phyloP scores from a whole-genome alignment of 768 basidiomycete species.

The Amanita subjunquillea region DNA sequence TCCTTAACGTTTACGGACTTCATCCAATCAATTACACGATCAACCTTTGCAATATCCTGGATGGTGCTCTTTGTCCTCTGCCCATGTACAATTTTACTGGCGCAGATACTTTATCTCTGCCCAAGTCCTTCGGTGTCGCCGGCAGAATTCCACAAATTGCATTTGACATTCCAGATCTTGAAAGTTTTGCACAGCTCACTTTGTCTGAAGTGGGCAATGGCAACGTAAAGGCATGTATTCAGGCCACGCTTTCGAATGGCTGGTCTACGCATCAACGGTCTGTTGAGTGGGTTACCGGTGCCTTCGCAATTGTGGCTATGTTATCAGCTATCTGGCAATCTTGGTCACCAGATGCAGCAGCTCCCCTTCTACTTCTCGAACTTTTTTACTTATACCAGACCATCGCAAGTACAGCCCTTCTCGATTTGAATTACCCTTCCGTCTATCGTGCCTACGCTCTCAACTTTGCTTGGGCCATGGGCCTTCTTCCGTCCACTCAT shows the following conservation, averaged over 20 bases:
- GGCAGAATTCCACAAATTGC: slow-evolving; percentile 67
- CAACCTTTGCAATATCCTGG: slow-evolving; percentile 71
- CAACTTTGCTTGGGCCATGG: slow-evolving; percentile 88
- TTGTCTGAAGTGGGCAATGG: slow-evolving; percentile 62
- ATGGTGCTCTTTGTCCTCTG: slow-evolving; percentile 74
- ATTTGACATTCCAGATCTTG: slow-evolving; percentile 83
- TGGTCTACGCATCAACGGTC: slow-evolving; percentile 67
- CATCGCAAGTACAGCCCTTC: slow-evolving; percentile 68
- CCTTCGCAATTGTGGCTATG: slow-evolving; percentile 49
- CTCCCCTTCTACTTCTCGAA: slow-evolving; percentile 74
- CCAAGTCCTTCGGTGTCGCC: slow-evolving; percentile 44
- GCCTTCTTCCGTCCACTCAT: slow-evolving; percentile 51
- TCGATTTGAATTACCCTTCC: slow-evolving; percentile 81
- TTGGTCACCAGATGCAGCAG: slow-evolving; percentile 39
- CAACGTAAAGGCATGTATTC: slow-evolving; percentile 77
- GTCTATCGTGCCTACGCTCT: slow-evolving; percentile 72
- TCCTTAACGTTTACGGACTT: slow-evolving; percentile 84
- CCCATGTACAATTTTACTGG: slow-evolving; percentile 86
- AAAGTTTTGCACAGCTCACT: slow-evolving; percentile 77
- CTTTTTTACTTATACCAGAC: slow-evolving; percentile 77
- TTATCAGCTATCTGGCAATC: slow-evolving; percentile 60
- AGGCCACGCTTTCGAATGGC: slow-evolving; percentile 88
- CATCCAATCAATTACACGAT: slow-evolving; percentile 76
- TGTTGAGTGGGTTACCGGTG: slow-evolving; percentile 73
- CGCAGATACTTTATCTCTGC: slow-evolving; percentile 56